Evolutionary conservation across 2,329 filamentous ascomycete genomes (phyloP).

Genomic region (Sporothrix variecibatus): DNA sequence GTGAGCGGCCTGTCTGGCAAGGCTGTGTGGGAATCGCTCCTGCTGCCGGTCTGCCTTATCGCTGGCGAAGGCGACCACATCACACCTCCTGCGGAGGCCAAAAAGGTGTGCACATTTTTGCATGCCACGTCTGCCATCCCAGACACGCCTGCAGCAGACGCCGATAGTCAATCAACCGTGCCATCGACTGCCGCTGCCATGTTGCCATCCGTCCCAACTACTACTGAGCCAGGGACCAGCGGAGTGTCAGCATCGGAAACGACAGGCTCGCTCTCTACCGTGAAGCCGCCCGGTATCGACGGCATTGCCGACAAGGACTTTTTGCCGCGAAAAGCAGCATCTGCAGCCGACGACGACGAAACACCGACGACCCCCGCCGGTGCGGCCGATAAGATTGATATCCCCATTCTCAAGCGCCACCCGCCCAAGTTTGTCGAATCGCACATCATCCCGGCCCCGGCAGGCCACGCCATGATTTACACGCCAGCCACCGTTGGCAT

Average conservation of each 20-base stretch:
- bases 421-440: constrained; percentile 64
- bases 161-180: neutral
- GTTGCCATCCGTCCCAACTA: neutral
- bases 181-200: neutral
- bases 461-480: constrained; percentile 83
- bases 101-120: constrained; percentile 39
- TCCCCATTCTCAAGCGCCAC: constrained; percentile 52
- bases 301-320: constrained; percentile 45
- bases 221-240: neutral
- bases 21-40: constrained; percentile 70
- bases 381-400: constrained; percentile 38
- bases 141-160: neutral
- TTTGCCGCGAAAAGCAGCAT: constrained; percentile 13
- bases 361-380: constrained; percentile 52
- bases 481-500: constrained; percentile 73
- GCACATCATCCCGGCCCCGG: constrained; percentile 71
- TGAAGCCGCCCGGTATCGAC: constrained; percentile 33
- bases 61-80: constrained; percentile 76
- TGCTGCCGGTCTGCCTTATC: constrained; percentile 75
- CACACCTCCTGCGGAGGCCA: constrained; percentile 48
- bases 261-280: neutral
- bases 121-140: neutral
- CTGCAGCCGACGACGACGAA: constrained; percentile 39
- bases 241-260: neutral
- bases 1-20: constrained; percentile 68